Conservation (phyloP, 768 basidiomycete species). For the Arthromyces matolae region DNA sequence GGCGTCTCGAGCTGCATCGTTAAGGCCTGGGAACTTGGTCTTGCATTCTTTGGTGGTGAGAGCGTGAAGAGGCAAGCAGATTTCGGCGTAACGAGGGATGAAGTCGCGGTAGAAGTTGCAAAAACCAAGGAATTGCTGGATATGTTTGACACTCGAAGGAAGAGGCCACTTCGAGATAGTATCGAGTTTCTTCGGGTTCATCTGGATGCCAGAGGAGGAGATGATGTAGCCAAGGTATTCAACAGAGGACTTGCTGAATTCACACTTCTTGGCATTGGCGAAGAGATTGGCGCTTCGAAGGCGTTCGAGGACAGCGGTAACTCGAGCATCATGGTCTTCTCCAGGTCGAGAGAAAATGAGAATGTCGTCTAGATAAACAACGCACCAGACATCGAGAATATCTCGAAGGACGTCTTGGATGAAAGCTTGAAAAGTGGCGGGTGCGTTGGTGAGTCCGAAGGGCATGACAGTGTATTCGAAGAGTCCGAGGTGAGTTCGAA, state of each 20-base stretch:
- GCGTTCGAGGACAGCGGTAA: conserved; percentile 35
- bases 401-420: conserved; percentile 37
- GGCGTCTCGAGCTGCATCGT: background rate
- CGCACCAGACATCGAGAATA: conserved; percentile 26
- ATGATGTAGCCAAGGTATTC: conserved; percentile 18
- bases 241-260: conserved; percentile 27
- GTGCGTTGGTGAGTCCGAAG: conserved; percentile 36
- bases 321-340: conserved; percentile 14
- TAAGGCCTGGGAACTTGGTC: background rate
- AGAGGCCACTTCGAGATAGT: conserved; percentile 34
- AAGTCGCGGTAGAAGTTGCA: conserved; percentile 26
- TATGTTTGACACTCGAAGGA: conserved; percentile 26
- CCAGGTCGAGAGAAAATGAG: background rate
- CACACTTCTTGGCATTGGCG: conserved; percentile 35
- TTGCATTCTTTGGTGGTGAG: conserved; percentile 16
- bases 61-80: conserved; percentile 3
- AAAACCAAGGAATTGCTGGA: conserved; percentile 30
- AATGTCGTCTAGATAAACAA: background rate
- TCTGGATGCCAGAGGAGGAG: conserved; percentile 23
- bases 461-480: too few species aligned
- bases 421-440: conserved; percentile 39
- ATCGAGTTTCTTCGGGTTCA: conserved; percentile 37
- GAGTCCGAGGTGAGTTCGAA: conserved; percentile 32
- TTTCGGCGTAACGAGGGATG: conserved; percentile 26
- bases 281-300: conserved; percentile 1